Percentiles rank a stretch among this genome's conserved stretches.
Conservation (phyloP, 352 stramenopile genomes). For the Phytophthora pinifolia region DNA sequence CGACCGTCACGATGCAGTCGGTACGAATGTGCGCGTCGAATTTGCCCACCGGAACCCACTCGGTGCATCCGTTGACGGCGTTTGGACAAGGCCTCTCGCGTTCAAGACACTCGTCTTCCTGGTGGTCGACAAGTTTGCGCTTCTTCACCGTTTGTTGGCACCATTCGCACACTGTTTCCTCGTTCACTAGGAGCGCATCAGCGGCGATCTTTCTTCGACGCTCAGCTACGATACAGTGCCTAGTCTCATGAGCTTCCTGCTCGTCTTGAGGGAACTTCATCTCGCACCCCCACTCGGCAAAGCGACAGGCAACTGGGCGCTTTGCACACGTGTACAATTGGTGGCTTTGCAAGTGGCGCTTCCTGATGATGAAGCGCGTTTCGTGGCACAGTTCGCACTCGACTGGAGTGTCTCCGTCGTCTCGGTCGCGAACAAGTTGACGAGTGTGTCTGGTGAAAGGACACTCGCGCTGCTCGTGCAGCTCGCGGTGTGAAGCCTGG, state of each 20-base stretch:
- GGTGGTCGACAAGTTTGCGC: constrained; percentile 65
- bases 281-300: constrained; percentile 53
- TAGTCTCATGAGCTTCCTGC: constrained; percentile 41
- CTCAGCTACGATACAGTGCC: constrained; percentile 44
- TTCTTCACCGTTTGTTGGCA: constrained; percentile 63
- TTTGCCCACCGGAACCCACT: constrained; percentile 72
- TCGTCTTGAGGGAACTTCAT: constrained; percentile 39
- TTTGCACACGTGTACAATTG: constrained; percentile 46
- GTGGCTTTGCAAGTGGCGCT: constrained; percentile 46
- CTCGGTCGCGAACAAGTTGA: constrained; percentile 44
- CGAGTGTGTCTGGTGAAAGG: constrained; percentile 27
- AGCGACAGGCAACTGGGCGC: constrained; percentile 47
- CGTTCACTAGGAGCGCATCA: constrained; percentile 49
- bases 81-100: constrained; percentile 76
- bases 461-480: constrained; percentile 51
- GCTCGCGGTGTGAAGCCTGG: constrained; percentile 18
- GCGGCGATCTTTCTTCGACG: constrained; percentile 40
- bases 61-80: constrained; percentile 49
- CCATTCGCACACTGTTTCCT: constrained; percentile 64
- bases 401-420: constrained; percentile 38
- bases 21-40: constrained; percentile 51
- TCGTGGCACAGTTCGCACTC: constrained; percentile 45
- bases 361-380: constrained; percentile 27
- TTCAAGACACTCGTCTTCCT: constrained; percentile 73
- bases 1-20: constrained; percentile 50